Base-by-base conservation (phyloP, 2,329 filamentous ascomycete genomes). In the Sclerotinia borealis region DNA sequence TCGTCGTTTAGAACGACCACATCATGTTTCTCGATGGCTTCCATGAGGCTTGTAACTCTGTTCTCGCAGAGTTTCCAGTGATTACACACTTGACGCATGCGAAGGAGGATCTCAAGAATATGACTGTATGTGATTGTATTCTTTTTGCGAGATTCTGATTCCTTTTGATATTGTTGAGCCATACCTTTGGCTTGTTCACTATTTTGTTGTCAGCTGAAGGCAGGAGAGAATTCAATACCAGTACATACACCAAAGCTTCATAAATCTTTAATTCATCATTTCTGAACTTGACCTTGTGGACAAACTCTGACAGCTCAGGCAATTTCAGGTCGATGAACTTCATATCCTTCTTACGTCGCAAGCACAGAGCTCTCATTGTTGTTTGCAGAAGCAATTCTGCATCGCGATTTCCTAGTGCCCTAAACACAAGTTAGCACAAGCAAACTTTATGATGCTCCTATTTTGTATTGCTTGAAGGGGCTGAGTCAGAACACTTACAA, bases 261-360 rank as follows among this genome's bases (percentile, higher is more conserved):
- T 96, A 96, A 76, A 90, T 91, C 69, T 86, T 83, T 68, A 86
- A 81, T 74, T 96, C 92, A 41, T 92, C 86, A 0, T 84, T 76
- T 49, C 86, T 83, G 70, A 96, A 92, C 10, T 86, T 80, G 68
- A 96, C 85, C 10, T 85, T 84, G 70, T 95, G 87, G 7, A 95
- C 80, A 68, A 89, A 92, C 72, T 93, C 91, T 1, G 86, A 88
- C 71, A 96, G 86, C 17, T 86, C 80, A 0, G 92, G 92, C 10
- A 96, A 80, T 66, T 86, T 89, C 25, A 96, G 79, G 68, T 96
- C 91, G 59, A 96, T 84, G 71, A 96, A 96, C 6, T 83, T 82
- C 92, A 96, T 96, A 63, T 93, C 88, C 74, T 96, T 96, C 75
- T 87, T 89, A 43, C 92, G 85, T 43, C 92, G 85, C 27, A 96